Evolutionary conservation across 106 monocot species (phyloP), one percentile per base, ranked within the genome.

Genomic region (Dendrobium catenatum): DNA sequence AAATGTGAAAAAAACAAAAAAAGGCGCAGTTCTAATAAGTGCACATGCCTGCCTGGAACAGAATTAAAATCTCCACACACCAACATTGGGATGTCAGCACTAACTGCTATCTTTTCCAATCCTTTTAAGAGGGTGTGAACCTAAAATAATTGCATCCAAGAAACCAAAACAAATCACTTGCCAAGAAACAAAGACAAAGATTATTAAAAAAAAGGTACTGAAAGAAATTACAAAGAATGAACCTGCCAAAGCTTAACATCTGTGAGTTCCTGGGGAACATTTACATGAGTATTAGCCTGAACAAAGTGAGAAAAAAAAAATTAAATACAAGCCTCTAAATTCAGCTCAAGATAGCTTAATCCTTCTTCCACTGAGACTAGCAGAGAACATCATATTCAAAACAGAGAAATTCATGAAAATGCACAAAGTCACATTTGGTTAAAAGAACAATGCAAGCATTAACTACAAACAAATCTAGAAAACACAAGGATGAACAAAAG

Each of bases 231-330:
- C 42, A 76, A 5, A 19, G 78, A 11, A 26, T 80, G 64, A 78
- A 99, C 95, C 99, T 95, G 93, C 99, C 95, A 99, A n/a, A 99
- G 84, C 78, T 93, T 99, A 64, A 99, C 95, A 73, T 90, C 90
- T 76, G 86, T 86, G 49, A 81, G 86, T 20, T 90, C 90, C 13
- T 88, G 88, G 31, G 86, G 90, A 47, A 90, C 90, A 78, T 86
- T 90, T 27, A 90, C 80, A 78, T 90, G 90, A 22, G 90, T 90
- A 73, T 90, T 90, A 81, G 90, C 90, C 90, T 90, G 76, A 47
- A 90, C 68, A 67, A 33, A 80, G 22, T 77, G 19, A 66, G 0
- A 8, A 27, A 26, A 24, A 33, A 58, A 18, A 58, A 24, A n/a
- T 73, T 70, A 56, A 72, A 13, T 33, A 41, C 1, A 40, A 3